phyloP scores from a whole-genome alignment of 2,329 filamentous ascomycete genomes.

The Sarocladiaceae sp. region DNA sequence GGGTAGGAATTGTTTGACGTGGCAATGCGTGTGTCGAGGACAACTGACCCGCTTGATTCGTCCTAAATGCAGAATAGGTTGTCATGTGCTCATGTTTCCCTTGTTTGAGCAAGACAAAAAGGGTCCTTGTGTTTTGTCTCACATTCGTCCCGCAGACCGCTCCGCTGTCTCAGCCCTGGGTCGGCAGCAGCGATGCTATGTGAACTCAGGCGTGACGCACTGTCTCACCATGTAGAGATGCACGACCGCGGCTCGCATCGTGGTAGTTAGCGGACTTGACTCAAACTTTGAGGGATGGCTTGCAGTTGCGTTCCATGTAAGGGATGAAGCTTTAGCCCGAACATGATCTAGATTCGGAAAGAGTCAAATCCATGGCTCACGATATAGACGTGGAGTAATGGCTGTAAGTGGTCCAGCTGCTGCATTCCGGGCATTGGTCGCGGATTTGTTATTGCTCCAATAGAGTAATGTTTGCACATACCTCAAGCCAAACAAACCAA shows the following conservation, averaged over 20 bases:
- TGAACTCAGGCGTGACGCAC: not conserved
- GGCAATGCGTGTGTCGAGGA: not conserved
- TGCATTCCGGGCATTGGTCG: no score
- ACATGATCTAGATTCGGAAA: not conserved
- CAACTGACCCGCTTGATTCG: not conserved
- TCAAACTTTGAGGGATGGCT: no score
- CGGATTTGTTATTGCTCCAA: no score
- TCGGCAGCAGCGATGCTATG: not conserved
- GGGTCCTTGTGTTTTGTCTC: slow-evolving; percentile 8
- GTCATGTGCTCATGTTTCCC: not conserved
- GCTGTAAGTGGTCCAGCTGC: no score
- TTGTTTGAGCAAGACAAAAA: not conserved
- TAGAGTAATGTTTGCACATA: no score
- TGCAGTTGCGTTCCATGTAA: no score
- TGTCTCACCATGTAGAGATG: not conserved
- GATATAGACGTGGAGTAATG: no score
- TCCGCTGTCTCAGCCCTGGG: not conserved
- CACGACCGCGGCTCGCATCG: not conserved
- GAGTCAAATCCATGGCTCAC: no score
- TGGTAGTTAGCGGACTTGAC: not conserved
- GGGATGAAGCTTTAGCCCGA: no score
- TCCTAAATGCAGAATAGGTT: not conserved
- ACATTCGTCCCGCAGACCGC: not conserved
- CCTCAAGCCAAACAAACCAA: no score
- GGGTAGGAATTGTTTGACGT: no score